Conservation (phyloP, 73 alveolate species). For the Urostyla sp. region DNA sequence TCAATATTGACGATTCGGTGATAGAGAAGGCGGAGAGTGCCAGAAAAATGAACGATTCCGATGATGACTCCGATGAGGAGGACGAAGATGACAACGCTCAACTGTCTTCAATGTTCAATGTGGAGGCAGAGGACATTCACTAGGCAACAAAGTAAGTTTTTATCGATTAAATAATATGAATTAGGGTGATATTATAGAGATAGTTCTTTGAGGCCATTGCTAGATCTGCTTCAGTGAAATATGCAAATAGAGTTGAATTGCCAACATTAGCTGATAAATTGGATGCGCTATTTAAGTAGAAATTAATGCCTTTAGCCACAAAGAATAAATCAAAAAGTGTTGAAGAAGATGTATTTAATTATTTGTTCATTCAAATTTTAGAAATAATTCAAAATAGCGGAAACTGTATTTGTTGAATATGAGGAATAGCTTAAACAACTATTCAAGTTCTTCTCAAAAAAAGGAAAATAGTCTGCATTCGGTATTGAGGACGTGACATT, state of each 20-base stretch:
- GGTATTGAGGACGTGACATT: conserved; percentile 59
- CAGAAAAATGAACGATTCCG: conserved; percentile 13
- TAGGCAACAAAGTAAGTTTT: conserved; percentile 24
- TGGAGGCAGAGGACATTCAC: conserved; percentile 64
- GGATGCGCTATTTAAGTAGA: conserved; percentile 50
- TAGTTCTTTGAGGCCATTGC: conserved; percentile 87
- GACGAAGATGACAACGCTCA: conserved; percentile 54
- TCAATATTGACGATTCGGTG: conserved; percentile 36
- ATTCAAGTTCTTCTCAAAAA: conserved; percentile 56
- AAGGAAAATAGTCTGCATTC: conserved; percentile 20
- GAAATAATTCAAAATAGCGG: conserved; percentile 65
- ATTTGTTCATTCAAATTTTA: neutral
- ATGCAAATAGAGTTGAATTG: conserved; percentile 57
- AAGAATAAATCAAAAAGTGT: conserved; percentile 58
- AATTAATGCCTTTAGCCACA: conserved; percentile 57
- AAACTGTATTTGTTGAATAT: conserved; percentile 62
- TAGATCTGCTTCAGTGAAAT: conserved; percentile 85
- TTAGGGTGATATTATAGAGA: conserved; percentile 60
- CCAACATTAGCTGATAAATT: conserved; percentile 65
- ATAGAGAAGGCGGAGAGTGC: neutral
- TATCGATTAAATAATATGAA: neutral
- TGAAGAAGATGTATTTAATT: conserved; percentile 59
- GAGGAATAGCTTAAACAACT: conserved; percentile 34
- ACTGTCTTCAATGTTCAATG: conserved; percentile 50
- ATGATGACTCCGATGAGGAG: conserved; percentile 64